phyloP scores from a whole-genome alignment of 176 grass and related monocot species.

The Saccharum officinarum region DNA sequence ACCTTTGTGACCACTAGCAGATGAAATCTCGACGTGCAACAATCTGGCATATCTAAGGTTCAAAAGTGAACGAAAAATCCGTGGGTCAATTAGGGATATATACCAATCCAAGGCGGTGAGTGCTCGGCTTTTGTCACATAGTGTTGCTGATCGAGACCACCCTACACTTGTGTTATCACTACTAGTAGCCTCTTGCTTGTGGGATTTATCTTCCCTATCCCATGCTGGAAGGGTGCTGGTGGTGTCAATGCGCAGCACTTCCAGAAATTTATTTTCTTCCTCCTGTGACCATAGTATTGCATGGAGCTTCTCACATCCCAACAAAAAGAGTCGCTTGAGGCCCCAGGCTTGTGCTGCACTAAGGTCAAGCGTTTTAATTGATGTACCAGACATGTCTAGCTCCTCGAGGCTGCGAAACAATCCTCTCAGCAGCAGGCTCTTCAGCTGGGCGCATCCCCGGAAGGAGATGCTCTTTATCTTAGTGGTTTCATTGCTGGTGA shows the following conservation, averaged over 20 bases:
- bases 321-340: too few species aligned
- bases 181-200: too few species aligned
- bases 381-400: not conserved
- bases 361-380: not conserved
- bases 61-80: not conserved
- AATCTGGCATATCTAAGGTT: fast-evolving
- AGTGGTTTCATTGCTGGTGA: too few species aligned
- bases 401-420: not conserved
- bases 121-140: not conserved
- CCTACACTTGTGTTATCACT: too few species aligned
- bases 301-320: not conserved
- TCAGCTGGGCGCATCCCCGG: not conserved
- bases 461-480: not conserved
- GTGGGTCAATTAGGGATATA: not conserved
- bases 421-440: not conserved
- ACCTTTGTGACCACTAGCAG: not conserved
- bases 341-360: not conserved
- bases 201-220: too few species aligned
- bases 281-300: not conserved
- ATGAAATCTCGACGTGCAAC: not conserved
- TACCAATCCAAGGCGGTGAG: not conserved
- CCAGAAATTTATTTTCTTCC: not conserved
- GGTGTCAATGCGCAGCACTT: not conserved
- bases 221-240: not conserved
- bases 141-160: too few species aligned